phyloP scores from a whole-genome alignment of 345 rosid genomes.

The Hibiscus mutabilis region DNA sequence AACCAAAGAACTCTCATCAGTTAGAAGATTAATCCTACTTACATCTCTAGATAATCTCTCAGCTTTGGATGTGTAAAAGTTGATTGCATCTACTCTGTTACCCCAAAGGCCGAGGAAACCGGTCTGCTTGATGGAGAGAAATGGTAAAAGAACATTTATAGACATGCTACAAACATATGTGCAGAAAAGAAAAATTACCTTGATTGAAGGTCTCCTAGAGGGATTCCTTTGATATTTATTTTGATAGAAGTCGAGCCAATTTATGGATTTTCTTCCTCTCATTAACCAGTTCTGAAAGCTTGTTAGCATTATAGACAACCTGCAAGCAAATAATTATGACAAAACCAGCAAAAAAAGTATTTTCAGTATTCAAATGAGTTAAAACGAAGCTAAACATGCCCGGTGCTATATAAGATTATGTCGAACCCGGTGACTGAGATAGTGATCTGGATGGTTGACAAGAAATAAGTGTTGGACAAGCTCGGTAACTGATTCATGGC shows the following conservation, averaged over 20 bases:
- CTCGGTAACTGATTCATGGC: slow-evolving; percentile 78
- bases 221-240: slow-evolving; percentile 60
- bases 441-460: slow-evolving; percentile 84
- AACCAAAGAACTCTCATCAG: not conserved
- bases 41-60: slow-evolving; percentile 56
- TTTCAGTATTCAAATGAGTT: not conserved
- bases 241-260: slow-evolving; percentile 84
- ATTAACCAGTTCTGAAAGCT: slow-evolving; percentile 49
- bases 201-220: slow-evolving; percentile 40
- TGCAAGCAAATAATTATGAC: slow-evolving; percentile 20
- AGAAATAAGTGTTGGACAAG: slow-evolving; percentile 83
- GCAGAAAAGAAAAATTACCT: slow-evolving; percentile 33
- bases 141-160: not conserved
- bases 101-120: slow-evolving; percentile 79
- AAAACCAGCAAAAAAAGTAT: not conserved
- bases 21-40: slow-evolving; percentile 11
- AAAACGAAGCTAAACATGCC: not conserved
- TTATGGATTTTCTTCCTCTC: slow-evolving; percentile 66
- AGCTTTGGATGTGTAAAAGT: slow-evolving; percentile 49
- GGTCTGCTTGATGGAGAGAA: slow-evolving; percentile 34
- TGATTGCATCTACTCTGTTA: slow-evolving; percentile 64
- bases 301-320: slow-evolving; percentile 76
- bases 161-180: too few relatives aligned
- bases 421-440: slow-evolving; percentile 75
- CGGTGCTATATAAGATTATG: too few relatives aligned